Conservation (phyloP, 2,329 filamentous ascomycete species). For the Mycocentrospora acerina region DNA sequence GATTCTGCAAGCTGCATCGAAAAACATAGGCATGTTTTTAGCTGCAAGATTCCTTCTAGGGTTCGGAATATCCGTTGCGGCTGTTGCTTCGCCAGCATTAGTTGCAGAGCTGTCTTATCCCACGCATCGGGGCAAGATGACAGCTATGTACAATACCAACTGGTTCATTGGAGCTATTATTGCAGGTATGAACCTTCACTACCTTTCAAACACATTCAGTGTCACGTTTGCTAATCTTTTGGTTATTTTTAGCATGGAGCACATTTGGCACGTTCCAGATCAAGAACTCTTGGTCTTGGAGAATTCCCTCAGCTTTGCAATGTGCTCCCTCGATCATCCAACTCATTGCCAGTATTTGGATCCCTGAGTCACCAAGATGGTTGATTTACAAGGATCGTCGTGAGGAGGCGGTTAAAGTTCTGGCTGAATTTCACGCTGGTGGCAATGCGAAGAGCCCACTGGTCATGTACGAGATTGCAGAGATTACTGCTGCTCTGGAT, state of each 20-base stretch:
- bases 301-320: slow-evolving; percentile 46
- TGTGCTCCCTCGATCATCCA: slow-evolving; percentile 15
- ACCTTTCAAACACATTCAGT: too few species aligned
- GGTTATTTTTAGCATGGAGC: slow-evolving; percentile 41
- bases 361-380: slow-evolving; percentile 56
- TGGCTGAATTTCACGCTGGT: slow-evolving; percentile 18
- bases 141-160: slow-evolving; percentile 11
- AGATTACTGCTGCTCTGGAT: slow-evolving; percentile 17
- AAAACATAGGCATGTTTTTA: slow-evolving; percentile 49
- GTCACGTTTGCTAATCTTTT: background rate
- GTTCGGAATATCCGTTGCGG: slow-evolving; percentile 64
- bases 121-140: slow-evolving; percentile 30
- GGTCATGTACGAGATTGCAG: slow-evolving; percentile 15
- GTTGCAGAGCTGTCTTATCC: slow-evolving; percentile 34
- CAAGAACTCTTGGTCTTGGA: slow-evolving; percentile 42
- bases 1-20: slow-evolving; percentile 12
- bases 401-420: slow-evolving; percentile 6
- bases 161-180: slow-evolving; percentile 3
- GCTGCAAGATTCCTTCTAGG: slow-evolving; percentile 62
- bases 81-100: slow-evolving; percentile 36
- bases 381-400: slow-evolving; percentile 14
- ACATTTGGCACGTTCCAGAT: slow-evolving; percentile 49
- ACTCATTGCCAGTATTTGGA: too few species aligned
- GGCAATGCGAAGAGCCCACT: slow-evolving; percentile 11
- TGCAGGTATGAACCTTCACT: too few species aligned